Conservation (phyloP, 1,284 basidiomycete genomes). For the Rhodotorula sp. region DNA sequence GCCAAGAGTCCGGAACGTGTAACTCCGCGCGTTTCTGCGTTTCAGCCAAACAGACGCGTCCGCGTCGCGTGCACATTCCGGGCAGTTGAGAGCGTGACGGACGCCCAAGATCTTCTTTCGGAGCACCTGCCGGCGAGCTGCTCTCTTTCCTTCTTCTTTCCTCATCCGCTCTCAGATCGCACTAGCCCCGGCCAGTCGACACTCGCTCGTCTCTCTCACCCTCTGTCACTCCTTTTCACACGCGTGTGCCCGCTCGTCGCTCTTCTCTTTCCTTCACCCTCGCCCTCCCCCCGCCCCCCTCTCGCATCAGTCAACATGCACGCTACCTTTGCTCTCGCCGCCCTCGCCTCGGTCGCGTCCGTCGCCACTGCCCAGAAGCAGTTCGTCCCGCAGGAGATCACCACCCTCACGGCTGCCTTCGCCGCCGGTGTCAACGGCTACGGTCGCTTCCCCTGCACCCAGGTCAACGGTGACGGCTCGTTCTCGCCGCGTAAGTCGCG, state of each 20-base stretch:
- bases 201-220: conserved; percentile 1
- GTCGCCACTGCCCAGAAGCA: conserved; percentile 9
- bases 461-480: conserved; percentile 14
- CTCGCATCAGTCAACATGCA: conserved; percentile 20
- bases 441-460: conserved; percentile 34
- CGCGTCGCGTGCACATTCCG: conserved; percentile 1
- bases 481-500: background rate
- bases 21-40: no score
- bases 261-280: conserved; percentile 10
- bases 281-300: no score
- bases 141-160: background rate
- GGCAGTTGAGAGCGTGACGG: background rate
- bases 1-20: no score
- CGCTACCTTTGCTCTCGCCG: conserved; percentile 14
- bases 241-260: conserved; percentile 1
- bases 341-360: conserved; percentile 19
- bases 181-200: background rate
- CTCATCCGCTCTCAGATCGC: background rate
- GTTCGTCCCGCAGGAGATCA: background rate
- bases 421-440: conserved; percentile 17
- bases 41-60: background rate
- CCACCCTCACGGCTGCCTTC: background rate
- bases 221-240: conserved; percentile 9
- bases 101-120: background rate
- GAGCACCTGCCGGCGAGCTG: background rate